Evolutionary conservation across 768 basidiomycete genomes (phyloP).

Genomic region (Pisolithus tinctorius): DNA sequence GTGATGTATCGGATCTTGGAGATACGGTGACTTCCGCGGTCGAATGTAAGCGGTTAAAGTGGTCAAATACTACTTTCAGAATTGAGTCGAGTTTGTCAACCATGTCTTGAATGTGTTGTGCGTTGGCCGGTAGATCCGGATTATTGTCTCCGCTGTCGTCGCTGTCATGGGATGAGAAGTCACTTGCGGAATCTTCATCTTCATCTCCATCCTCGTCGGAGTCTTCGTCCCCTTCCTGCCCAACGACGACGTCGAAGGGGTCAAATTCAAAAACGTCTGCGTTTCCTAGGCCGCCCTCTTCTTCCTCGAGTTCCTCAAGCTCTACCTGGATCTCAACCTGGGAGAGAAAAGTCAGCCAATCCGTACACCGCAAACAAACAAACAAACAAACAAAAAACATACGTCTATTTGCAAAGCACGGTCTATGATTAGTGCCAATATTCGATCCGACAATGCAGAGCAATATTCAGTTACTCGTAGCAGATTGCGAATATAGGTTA

Average conservation of each 20-base stretch:
- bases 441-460: slow-evolving; percentile 76
- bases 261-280: slow-evolving; percentile 67
- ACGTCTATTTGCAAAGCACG: slow-evolving; percentile 96
- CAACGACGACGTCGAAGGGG: slow-evolving; percentile 78
- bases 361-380: not conserved
- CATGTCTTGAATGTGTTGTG: slow-evolving; percentile 77
- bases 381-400: slow-evolving; percentile 28
- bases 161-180: slow-evolving; percentile 66
- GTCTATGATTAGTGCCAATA: slow-evolving; percentile 83
- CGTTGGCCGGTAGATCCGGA: slow-evolving; percentile 37
- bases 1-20: not conserved
- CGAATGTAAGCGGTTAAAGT: slow-evolving; percentile 55
- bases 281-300: slow-evolving; percentile 46
- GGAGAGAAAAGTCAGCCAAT: not conserved
- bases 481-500: slow-evolving; percentile 87
- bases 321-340: slow-evolving; percentile 98
- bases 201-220: slow-evolving; percentile 48
- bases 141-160: slow-evolving; percentile 40
- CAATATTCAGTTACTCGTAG: slow-evolving; percentile 82
- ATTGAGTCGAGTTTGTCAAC: slow-evolving; percentile 88
- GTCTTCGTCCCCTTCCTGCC: slow-evolving; percentile 63
- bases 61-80: slow-evolving; percentile 76
- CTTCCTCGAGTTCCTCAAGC: slow-evolving; percentile 77
- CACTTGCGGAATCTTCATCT: slow-evolving; percentile 53
- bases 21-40: slow-evolving; percentile 14